Conservation (phyloP, 352 stramenopile species). For the Phytophthora boehmeriae region DNA sequence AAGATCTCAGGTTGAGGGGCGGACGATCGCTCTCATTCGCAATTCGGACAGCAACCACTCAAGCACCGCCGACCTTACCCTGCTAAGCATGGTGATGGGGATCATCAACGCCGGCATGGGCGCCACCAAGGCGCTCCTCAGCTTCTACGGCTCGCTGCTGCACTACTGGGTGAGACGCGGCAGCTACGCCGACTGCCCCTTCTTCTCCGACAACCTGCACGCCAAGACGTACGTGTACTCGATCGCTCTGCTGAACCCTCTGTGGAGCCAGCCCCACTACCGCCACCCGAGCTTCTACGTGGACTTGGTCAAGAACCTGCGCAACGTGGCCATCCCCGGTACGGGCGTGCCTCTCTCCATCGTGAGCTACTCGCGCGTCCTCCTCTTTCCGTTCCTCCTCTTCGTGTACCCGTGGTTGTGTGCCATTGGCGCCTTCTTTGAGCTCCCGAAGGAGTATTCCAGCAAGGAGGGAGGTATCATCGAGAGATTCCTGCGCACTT, state of each 20-base stretch:
- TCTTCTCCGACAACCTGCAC: slow-evolving; percentile 79
- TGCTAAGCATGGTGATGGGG: slow-evolving; percentile 26
- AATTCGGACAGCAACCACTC: slow-evolving; percentile 13
- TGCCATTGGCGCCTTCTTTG: slow-evolving; percentile 80
- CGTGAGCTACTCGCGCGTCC: slow-evolving; percentile 83
- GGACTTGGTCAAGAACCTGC: slow-evolving; percentile 96
- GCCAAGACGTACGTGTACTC: slow-evolving; percentile 95
- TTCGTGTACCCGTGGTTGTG: slow-evolving; percentile 90
- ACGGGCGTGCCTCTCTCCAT: slow-evolving; percentile 94
- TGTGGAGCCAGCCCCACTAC: slow-evolving; percentile 97
- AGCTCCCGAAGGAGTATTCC: slow-evolving; percentile 67
- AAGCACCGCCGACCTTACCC: slow-evolving; percentile 14
- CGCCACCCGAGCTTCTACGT: slow-evolving; percentile 94
- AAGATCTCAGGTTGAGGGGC: slow-evolving; percentile 27
- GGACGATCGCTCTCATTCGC: slow-evolving; percentile 24
- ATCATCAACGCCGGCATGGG: slow-evolving; percentile 6
- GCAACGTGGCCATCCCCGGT: slow-evolving; percentile 97
- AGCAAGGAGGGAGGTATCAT: slow-evolving; percentile 71
- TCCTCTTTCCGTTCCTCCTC: slow-evolving; percentile 87
- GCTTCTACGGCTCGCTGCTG: slow-evolving; percentile 79
- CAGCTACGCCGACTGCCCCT: slow-evolving; percentile 76
- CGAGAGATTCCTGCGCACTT: slow-evolving; percentile 92
- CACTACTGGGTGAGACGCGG: slow-evolving; percentile 83
- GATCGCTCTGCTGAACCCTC: slow-evolving; percentile 92
- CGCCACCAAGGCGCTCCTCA: slow-evolving; percentile 55